phyloP scores from a whole-genome alignment of 805 yeast genomes.

The Candida dajiaensis region DNA sequence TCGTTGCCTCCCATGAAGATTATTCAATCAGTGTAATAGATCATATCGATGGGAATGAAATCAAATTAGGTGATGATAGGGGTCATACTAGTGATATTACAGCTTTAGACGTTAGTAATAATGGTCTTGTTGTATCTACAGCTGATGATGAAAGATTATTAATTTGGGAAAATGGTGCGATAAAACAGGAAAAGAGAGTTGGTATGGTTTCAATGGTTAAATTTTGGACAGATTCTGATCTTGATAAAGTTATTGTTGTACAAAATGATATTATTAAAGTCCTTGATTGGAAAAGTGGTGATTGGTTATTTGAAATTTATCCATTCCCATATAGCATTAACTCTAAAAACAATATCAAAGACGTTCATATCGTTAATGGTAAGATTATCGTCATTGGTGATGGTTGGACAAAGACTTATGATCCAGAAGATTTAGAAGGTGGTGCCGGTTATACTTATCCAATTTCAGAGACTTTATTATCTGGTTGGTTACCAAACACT shows the following conservation, averaged over 20 bases:
- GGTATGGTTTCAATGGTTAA: slow-evolving; percentile 25
- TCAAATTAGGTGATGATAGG: slow-evolving; percentile 6
- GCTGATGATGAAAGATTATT: slow-evolving; percentile 27
- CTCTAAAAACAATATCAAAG: slow-evolving; percentile 11
- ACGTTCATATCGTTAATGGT: slow-evolving; percentile 20
- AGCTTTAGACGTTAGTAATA: slow-evolving; percentile 25
- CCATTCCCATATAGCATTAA: slow-evolving; percentile 22
- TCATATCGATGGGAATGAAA: slow-evolving; percentile 16
- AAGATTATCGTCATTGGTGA: slow-evolving; percentile 26
- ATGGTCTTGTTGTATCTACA: slow-evolving; percentile 25
- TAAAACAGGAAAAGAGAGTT: slow-evolving; percentile 6
- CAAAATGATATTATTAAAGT: slow-evolving; percentile 26
- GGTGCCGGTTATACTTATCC: slow-evolving; percentile 30
- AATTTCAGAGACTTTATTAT: slow-evolving; percentile 10
- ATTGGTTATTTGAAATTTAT: slow-evolving; percentile 27
- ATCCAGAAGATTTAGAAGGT: slow-evolving; percentile 20
- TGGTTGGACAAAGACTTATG: slow-evolving; percentile 30
- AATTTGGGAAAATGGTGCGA: slow-evolving; percentile 24
- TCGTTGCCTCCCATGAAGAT: slow-evolving; percentile 16
- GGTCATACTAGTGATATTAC: slow-evolving; percentile 25
- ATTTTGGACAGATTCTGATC: slow-evolving; percentile 28
- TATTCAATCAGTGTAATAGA: slow-evolving; percentile 16
- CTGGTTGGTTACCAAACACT: slow-evolving; percentile 18
- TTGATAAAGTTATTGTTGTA: slow-evolving; percentile 30
- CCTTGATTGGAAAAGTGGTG: slow-evolving; percentile 27